Evolutionary conservation across 495 filamentous ascomycete genomes (phyloP).

Genomic region (Neurospora sp.): DNA sequence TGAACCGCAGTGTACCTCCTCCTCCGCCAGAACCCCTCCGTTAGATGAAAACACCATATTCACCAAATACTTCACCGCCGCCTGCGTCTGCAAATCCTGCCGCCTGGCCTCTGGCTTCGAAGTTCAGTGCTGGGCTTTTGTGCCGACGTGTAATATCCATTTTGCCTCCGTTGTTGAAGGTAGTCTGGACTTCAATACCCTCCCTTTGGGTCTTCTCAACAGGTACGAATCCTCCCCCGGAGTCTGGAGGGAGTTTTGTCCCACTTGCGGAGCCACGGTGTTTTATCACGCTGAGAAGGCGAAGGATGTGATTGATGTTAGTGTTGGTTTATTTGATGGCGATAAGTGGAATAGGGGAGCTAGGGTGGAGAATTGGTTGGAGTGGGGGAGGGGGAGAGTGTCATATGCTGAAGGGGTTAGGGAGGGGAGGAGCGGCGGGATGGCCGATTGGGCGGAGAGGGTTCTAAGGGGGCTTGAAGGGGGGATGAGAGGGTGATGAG

Average conservation of each 20-base stretch:
- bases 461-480: conserved; percentile 24
- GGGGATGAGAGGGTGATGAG: conserved; percentile 8
- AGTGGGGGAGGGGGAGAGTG: conserved; percentile 48
- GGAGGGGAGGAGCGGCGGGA: conserved; percentile 26
- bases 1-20: conserved; percentile 3
- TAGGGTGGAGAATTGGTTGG: conserved; percentile 48
- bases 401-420: conserved; percentile 53
- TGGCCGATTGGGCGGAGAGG: conserved; percentile 24
- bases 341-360: conserved; percentile 29
- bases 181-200: conserved; percentile 31
- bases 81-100: conserved; percentile 57
- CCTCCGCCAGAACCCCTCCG: conserved; percentile 1
- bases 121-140: conserved; percentile 58
- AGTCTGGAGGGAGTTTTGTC: conserved; percentile 55
- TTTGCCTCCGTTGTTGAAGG: conserved; percentile 16
- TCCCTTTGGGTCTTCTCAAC: conserved; percentile 34
- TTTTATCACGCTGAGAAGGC: conserved; percentile 54
- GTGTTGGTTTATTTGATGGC: conserved; percentile 48
- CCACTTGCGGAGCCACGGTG: conserved; percentile 51
- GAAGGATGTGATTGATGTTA: conserved; percentile 54
- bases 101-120: conserved; percentile 54
- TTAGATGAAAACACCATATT: neutral
- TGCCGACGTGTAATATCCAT: conserved; percentile 51
- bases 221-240: conserved; percentile 44
- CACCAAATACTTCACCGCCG: conserved; percentile 50